Conservation (phyloP, 441 rosid species). For the Populus hybrid region DNA sequence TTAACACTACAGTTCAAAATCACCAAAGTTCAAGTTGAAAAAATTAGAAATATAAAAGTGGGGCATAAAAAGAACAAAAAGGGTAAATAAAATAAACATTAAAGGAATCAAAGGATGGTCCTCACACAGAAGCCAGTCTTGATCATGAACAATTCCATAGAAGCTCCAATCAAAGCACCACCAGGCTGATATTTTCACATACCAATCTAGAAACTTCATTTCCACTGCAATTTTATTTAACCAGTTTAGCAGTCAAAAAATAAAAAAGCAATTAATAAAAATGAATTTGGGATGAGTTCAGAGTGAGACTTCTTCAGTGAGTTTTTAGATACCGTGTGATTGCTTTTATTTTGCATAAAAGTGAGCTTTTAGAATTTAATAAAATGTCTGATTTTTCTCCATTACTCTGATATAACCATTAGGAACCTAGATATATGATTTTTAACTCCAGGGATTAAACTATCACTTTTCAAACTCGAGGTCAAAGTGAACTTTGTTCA, state of each 20-base stretch:
- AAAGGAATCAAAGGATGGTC: constrained; percentile 30
- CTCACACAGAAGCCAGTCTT: constrained; percentile 88
- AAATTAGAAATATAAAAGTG: not conserved
- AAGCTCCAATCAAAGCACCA: constrained; percentile 66
- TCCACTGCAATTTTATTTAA: constrained; percentile 6
- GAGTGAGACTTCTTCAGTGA: not conserved
- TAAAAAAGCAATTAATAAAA: not conserved
- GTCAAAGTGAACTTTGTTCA: not conserved
- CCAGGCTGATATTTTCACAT: constrained; percentile 67
- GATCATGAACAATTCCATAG: constrained; percentile 95
- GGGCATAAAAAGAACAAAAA: not conserved
- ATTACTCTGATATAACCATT: not conserved
- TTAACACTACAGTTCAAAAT: not conserved
- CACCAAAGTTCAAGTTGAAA: not conserved
- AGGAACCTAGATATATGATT: not conserved
- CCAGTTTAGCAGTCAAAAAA: not conserved
- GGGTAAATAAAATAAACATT: not conserved
- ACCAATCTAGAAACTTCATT: constrained; percentile 75
- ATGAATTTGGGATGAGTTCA: not conserved
- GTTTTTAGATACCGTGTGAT: not conserved
- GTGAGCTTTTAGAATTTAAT: not conserved
- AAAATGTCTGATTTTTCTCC: not conserved
- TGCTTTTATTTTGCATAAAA: not conserved
- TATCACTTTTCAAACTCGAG: not conserved
- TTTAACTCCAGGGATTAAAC: not conserved